A percentile compares a stretch with the other conserved stretches of the same genome.
These are phyloP conservation scores for Penicillium vulpinum DNA, from an alignment of 2,329 filamentous ascomycete species.

Conservation along the genomic window DNA sequence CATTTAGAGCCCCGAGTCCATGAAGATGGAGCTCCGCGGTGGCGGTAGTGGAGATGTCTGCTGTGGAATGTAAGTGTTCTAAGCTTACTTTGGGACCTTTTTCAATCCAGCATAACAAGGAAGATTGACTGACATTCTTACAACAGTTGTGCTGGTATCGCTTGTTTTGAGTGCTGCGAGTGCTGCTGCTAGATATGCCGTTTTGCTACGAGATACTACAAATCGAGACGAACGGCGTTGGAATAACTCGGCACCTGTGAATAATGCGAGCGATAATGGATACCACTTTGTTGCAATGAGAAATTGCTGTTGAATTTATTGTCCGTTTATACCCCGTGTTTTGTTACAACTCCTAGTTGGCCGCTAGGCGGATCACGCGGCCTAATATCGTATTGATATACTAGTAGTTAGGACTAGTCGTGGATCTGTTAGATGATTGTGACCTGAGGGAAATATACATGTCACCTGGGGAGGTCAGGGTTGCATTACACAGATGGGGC, in stretches of 20 bases:
- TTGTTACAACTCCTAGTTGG: background rate
- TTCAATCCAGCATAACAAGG: background rate
- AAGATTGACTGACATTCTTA: background rate
- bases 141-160: constrained; percentile 7
- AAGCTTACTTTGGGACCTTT: background rate
- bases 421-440: background rate
- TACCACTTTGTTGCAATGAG: background rate
- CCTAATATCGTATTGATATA: background rate
- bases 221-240: background rate
- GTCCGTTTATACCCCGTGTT: background rate
- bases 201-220: background rate
- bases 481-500: background rate
- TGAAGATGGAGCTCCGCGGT: constrained; percentile 12
- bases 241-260: background rate
- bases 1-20: background rate
- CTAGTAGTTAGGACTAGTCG: too few species aligned
- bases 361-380: background rate
- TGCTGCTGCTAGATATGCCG: constrained; percentile 7
- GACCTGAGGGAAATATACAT: background rate
- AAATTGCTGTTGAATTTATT: background rate
- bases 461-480: background rate
- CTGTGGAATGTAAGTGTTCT: constrained; percentile 8
- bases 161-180: constrained; percentile 10
- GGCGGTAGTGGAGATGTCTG: constrained; percentile 9
- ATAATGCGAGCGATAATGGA: background rate